Conservation (phyloP, 2,329 filamentous ascomycete genomes). For the Cladobotryum mycophilum region DNA sequence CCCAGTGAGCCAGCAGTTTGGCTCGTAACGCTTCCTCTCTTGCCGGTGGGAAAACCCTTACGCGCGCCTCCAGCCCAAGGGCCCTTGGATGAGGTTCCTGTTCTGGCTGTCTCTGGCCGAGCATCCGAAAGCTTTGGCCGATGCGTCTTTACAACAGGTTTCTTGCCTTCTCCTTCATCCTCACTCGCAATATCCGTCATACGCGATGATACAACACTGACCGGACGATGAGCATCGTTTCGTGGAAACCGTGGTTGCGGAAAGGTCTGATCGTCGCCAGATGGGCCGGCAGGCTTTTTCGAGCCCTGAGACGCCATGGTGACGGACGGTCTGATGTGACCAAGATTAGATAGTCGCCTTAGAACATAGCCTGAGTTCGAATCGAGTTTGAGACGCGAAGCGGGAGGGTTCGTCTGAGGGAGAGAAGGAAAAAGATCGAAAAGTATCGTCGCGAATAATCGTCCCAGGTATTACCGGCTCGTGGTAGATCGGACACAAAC, state of each 20-base stretch:
- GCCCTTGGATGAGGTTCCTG: slow-evolving; percentile 35
- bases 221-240: slow-evolving; percentile 41
- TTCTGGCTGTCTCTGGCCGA: slow-evolving; percentile 49
- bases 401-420: background rate
- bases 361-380: slow-evolving; percentile 13
- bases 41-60: slow-evolving; percentile 40
- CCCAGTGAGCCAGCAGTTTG: slow-evolving; percentile 48
- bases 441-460: background rate
- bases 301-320: slow-evolving; percentile 34
- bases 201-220: slow-evolving; percentile 64
- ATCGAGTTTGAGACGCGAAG: background rate
- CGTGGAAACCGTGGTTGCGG: slow-evolving; percentile 34
- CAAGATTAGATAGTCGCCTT: slow-evolving; percentile 11
- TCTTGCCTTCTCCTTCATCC: slow-evolving; percentile 42
- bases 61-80: slow-evolving; percentile 53
- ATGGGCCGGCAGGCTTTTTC: slow-evolving; percentile 29
- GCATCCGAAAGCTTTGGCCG: slow-evolving; percentile 37
- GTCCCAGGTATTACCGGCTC: background rate
- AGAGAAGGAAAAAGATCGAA: background rate
- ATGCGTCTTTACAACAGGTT: slow-evolving; percentile 7
- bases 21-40: slow-evolving; percentile 37
- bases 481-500: slow-evolving; percentile 2
- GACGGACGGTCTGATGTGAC: slow-evolving; percentile 9
- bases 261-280: slow-evolving; percentile 34
- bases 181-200: slow-evolving; percentile 61